These are phyloP conservation scores for Rhodamnia rubescens DNA, from an alignment of 345 rosid genomes.

Conservation along the genomic window DNA sequence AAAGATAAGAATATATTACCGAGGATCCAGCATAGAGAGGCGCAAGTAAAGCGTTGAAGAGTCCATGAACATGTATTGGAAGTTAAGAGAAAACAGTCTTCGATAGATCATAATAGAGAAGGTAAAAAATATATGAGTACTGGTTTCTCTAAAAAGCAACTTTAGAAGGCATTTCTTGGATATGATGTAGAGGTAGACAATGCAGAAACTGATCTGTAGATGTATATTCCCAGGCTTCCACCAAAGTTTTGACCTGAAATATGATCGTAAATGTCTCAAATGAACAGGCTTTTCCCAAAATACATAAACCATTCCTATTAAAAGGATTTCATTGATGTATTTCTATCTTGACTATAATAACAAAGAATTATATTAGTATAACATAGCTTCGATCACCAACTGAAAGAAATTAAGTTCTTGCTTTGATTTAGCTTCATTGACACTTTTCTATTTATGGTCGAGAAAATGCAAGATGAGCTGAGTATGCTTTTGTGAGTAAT, in stretches of 20 bases:
- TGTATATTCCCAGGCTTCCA: slow-evolving; percentile 87
- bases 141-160: neutral
- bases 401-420: neutral
- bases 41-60: slow-evolving; percentile 81
- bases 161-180: slow-evolving; percentile 18
- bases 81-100: slow-evolving; percentile 33
- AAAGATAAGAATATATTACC: slow-evolving; percentile 23
- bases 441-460: neutral
- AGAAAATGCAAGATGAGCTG: neutral
- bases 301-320: neutral
- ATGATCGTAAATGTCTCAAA: slow-evolving; percentile 4
- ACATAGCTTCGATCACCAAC: neutral
- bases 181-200: slow-evolving; percentile 95
- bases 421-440: neutral
- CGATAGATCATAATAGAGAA: neutral
- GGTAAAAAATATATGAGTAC: neutral
- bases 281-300: neutral
- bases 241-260: slow-evolving; percentile 69
- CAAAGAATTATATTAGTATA: neutral
- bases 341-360: neutral
- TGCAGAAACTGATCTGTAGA: slow-evolving; percentile 78
- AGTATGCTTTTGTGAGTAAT: neutral
- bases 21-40: slow-evolving; percentile 75
- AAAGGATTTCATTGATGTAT: neutral
- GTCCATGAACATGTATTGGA: slow-evolving; percentile 78